Conservation (phyloP, 2,329 filamentous ascomycete genomes). For the Rhynchosporium agropyri region DNA sequence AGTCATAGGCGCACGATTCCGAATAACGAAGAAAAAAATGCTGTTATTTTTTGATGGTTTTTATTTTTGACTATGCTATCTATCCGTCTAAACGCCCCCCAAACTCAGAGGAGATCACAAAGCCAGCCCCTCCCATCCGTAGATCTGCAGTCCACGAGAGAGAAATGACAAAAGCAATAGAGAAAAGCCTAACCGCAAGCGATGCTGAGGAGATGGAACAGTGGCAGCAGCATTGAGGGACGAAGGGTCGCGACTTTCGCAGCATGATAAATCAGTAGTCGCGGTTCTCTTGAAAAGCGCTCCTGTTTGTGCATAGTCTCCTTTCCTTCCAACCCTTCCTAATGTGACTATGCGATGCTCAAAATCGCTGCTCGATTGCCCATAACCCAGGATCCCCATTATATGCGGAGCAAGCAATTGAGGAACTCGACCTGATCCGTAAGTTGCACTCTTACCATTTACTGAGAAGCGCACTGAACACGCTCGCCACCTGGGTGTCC, state of each 20-base stretch:
- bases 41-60: conserved; percentile 2
- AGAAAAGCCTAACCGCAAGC: conserved; percentile 12
- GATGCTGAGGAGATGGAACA: not conserved
- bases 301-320: conserved; percentile 13
- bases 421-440: conserved; percentile 4
- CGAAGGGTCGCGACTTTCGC: not conserved
- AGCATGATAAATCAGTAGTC: conserved; percentile 3
- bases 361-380: conserved; percentile 9
- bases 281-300: conserved; percentile 17
- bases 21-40: not conserved
- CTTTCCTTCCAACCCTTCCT: not conserved
- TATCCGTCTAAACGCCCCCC: conserved; percentile 35
- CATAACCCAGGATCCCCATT: conserved; percentile 16
- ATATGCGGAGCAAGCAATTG: conserved; percentile 30
- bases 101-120: conserved; percentile 11
- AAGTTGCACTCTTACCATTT: conserved; percentile 42
- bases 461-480: conserved; percentile 87
- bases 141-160: not conserved
- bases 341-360: not conserved
- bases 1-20: no score
- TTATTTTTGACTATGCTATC: conserved; percentile 32
- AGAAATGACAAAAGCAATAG: conserved; percentile 19
- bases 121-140: not conserved
- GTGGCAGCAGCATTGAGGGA: not conserved
- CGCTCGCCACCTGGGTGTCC: conserved; percentile 72